These are phyloP conservation scores for Sungouiozyma ichnusensis DNA, from an alignment of 805 yeast species.

Conservation along the genomic window DNA sequence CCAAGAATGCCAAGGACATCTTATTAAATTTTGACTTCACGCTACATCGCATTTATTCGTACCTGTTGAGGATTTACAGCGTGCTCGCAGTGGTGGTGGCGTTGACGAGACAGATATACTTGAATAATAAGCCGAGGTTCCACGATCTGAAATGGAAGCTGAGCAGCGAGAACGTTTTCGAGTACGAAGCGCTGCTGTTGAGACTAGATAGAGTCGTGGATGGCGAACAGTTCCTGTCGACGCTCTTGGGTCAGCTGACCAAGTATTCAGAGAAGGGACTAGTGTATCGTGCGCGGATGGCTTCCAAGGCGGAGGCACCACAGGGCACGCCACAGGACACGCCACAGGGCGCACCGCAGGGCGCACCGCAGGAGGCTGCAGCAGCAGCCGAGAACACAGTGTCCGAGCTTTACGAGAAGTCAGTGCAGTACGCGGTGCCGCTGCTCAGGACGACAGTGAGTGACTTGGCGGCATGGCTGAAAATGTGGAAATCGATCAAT, in stretches of 20 bases:
- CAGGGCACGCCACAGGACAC: no score
- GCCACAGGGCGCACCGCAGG: no score
- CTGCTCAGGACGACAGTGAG: slow-evolving; percentile 9
- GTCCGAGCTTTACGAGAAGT: slow-evolving; percentile 11
- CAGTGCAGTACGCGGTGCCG: slow-evolving; percentile 10
- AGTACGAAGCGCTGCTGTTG: slow-evolving; percentile 13
- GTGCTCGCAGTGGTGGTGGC: slow-evolving; percentile 12
- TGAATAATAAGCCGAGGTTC: slow-evolving; percentile 18
- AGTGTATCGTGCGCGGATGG: background rate
- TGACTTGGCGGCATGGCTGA: slow-evolving; percentile 10
- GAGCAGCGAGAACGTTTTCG: slow-evolving; percentile 16
- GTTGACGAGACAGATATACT: slow-evolving; percentile 19
- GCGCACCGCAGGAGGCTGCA: background rate
- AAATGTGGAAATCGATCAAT: slow-evolving; percentile 18
- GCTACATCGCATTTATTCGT: slow-evolving; percentile 38
- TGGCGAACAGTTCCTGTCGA: background rate
- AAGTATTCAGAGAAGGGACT: slow-evolving; percentile 4
- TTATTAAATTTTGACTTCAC: slow-evolving; percentile 11
- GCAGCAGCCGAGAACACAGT: slow-evolving; percentile 4
- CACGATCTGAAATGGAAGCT: slow-evolving; percentile 11
- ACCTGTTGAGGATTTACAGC: slow-evolving; percentile 14
- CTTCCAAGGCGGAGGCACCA: background rate
- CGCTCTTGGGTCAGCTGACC: background rate
- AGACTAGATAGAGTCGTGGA: slow-evolving; percentile 13
- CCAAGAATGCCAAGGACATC: background rate